Conservation (phyloP, 441 rosid species). For the Flueggea neowawraea region DNA sequence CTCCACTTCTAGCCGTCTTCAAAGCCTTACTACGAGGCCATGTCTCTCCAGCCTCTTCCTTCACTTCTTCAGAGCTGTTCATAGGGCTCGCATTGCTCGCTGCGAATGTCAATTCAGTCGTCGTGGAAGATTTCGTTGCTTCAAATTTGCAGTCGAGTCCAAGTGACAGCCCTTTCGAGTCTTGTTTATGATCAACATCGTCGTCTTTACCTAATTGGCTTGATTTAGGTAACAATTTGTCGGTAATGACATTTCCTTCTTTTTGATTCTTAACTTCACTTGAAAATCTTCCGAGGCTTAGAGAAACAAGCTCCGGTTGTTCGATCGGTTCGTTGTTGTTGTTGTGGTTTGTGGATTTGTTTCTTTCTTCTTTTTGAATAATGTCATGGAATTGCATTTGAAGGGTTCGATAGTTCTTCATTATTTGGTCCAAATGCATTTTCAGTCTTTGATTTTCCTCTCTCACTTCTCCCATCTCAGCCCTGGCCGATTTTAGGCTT, state of each 20-base stretch:
- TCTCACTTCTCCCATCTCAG: slow-evolving; percentile 65
- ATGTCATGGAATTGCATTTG: slow-evolving; percentile 49
- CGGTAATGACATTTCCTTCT: slow-evolving; percentile 10
- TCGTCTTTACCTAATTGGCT: slow-evolving; percentile 13
- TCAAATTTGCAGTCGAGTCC: slow-evolving; percentile 54
- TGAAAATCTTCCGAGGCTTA: slow-evolving; percentile 65
- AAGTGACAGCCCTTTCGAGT: slow-evolving; percentile 35
- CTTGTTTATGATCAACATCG: slow-evolving; percentile 1
- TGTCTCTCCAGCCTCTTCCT: slow-evolving; percentile 38
- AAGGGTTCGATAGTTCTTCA: slow-evolving; percentile 61
- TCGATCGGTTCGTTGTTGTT: slow-evolving; percentile 16
- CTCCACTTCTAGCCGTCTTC: slow-evolving; percentile 39
- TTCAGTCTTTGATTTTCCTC: slow-evolving; percentile 80
- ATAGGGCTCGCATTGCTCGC: slow-evolving; percentile 22
- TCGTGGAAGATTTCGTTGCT: slow-evolving; percentile 22
- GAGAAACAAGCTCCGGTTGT: slow-evolving; percentile 45
- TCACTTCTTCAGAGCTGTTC: slow-evolving; percentile 33
- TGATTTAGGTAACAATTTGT: slow-evolving; percentile 6
- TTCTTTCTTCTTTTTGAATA: slow-evolving; percentile 30
- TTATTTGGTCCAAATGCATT: slow-evolving; percentile 38
- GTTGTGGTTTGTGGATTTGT: slow-evolving; percentile 1
- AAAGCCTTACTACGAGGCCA: slow-evolving; percentile 34
- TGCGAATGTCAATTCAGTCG: slow-evolving; percentile 16
- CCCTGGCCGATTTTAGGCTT: slow-evolving; percentile 52
- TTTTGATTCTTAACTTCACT: slow-evolving; percentile 23